Evolutionary conservation across 805 yeast genomes (phyloP), one percentile per base, ranked within the genome.

Genomic region (Spathaspora passalidarum): DNA sequence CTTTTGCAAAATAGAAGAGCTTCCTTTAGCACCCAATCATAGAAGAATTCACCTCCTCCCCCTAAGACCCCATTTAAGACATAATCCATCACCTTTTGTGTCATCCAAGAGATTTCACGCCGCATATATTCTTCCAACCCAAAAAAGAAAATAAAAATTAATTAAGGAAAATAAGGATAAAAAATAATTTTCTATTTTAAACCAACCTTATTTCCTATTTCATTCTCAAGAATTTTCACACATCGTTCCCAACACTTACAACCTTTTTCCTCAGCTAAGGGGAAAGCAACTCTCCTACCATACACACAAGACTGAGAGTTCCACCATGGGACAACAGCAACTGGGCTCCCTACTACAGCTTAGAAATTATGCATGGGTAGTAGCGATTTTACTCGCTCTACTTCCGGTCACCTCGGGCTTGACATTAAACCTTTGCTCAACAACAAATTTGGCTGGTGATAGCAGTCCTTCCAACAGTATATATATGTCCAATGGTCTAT

Each of bases 401-500:
- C 34, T 29, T 29, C 34, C 34, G 14, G 34, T 29, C 17, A 17
- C 16, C 34, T 29, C 34, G 16, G 34, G 42, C 7, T 19, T 39
- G 14, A 14, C 38, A 18, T 42, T 49, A n/a, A 39, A 38, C 20
- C 38, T 38, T 20, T 66, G 72, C 41, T 57, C 70, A 6, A 53
- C 52, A 22, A 32, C 43, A 14, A 65, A 65, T 49, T 43, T 61
- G 22, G 62, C 59, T 5, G 32, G 53, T 13, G 44, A 41, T 5
- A 14, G 46, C 2, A 32, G 22, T 13, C 25, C 32, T 10, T 10
- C 26, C 20, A 26, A 20, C 29, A 20, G 22, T 6, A 36, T 20
- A 29, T 67, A 26, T 43, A 66, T 69, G 75, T 71, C 78, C 23
- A 77, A 72, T 51, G 89, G 89, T 2, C 57, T 55, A 9, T 83